phyloP scores from a whole-genome alignment of 2,329 filamentous ascomycete species.

The Aspergillus fumigatiaffinis region DNA sequence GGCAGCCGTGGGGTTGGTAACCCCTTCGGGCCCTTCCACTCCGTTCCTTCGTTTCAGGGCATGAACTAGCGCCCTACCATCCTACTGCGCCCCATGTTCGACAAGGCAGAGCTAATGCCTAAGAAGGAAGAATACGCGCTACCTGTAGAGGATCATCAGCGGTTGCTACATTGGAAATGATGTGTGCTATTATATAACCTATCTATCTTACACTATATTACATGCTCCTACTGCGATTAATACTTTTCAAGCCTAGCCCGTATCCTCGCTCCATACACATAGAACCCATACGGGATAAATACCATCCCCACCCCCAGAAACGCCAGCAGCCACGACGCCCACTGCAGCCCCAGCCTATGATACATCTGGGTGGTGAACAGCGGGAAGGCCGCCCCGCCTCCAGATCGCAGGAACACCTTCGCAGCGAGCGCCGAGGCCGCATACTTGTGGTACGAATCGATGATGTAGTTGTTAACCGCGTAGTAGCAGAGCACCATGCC shows the following conservation, averaged over 20 bases:
- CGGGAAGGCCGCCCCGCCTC: slow-evolving; percentile 67
- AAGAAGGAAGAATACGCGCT: too few species aligned
- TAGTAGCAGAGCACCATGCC: slow-evolving; percentile 79
- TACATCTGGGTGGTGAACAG: slow-evolving; percentile 78
- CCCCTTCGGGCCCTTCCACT: too few species aligned
- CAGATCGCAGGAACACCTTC: slow-evolving; percentile 48
- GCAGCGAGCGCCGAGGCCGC: slow-evolving; percentile 43
- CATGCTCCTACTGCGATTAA: background rate
- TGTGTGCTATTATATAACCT: background rate
- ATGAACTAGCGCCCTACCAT: too few species aligned
- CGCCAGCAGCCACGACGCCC: slow-evolving; percentile 65
- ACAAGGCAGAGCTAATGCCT: background rate
- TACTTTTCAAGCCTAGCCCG: slow-evolving; percentile 1
- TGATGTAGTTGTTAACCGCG: slow-evolving; percentile 68
- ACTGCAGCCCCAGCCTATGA: slow-evolving; percentile 63
- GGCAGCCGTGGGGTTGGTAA: too few species aligned
- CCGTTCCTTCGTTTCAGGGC: too few species aligned
- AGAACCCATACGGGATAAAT: slow-evolving; percentile 11
- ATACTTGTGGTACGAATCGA: slow-evolving; percentile 54
- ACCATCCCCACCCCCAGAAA: slow-evolving; percentile 41
- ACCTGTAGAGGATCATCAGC: too few species aligned
- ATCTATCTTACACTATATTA: background rate
- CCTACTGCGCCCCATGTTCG: too few species aligned
- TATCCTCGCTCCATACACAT: slow-evolving; percentile 6
- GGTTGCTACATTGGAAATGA: too few species aligned